phyloP scores from a whole-genome alignment of 768 basidiomycete genomes.

The Lactarius pseudohatsudake region DNA sequence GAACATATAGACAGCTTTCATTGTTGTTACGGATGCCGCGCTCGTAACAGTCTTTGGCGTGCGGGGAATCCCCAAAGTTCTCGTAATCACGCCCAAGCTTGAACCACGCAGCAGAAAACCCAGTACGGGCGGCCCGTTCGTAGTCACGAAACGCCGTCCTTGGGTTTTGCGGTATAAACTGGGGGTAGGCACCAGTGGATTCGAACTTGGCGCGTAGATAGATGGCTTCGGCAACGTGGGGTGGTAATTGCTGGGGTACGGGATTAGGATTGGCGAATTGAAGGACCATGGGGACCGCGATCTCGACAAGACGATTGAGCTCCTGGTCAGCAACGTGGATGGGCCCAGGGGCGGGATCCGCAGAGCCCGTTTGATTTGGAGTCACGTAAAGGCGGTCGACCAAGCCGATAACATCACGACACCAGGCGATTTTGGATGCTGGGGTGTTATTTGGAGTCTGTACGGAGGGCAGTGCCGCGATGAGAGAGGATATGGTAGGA shows the following conservation, averaged over 20 bases:
- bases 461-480: conserved; percentile 49
- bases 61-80: conserved; percentile 68
- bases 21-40: conserved; percentile 73
- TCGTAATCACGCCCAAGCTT: conserved; percentile 90
- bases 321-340: conserved; percentile 56
- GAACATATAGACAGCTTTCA: conserved; percentile 75
- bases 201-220: conserved; percentile 76
- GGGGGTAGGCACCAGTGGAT: conserved; percentile 69
- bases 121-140: conserved; percentile 76
- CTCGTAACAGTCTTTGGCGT: conserved; percentile 86
- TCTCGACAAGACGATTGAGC: conserved; percentile 57
- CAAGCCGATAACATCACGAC: conserved; percentile 77
- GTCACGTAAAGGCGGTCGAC: conserved; percentile 51
- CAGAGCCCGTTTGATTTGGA: conserved; percentile 38
- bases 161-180: conserved; percentile 62
- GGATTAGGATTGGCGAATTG: conserved; percentile 46
- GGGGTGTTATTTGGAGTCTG: conserved; percentile 60
- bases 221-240: conserved; percentile 65
- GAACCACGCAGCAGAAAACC: conserved; percentile 86
- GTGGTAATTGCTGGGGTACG: conserved; percentile 38
- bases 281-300: conserved; percentile 66
- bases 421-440: conserved; percentile 68
- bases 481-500: conserved; percentile 61
- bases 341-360: conserved; percentile 45
- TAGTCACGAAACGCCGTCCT: conserved; percentile 87